Base-by-base conservation (phyloP, 108 stramenopile species). In the Aurantiochytrium sp. region DNA sequence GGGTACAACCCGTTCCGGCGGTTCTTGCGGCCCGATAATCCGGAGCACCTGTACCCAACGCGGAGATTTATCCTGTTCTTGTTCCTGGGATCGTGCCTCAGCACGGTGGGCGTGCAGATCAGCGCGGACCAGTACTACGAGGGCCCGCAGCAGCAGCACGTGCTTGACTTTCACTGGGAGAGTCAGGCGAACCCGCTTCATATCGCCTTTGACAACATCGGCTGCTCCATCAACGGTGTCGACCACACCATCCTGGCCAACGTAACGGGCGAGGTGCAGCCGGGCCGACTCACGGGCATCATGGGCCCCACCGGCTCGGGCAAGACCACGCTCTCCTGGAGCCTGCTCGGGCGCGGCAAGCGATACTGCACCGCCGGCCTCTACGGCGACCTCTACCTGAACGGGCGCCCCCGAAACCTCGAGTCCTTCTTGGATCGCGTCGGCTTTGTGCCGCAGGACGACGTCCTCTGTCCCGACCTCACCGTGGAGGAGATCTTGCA, bases 361-460 rank as follows among this genome's bases (percentile, higher is more conserved):
- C 39, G 73, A 24, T 48, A 81, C 45, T 81, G 73, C 45, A 65
- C 59, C 34, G 73, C 19, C 39, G 73, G 73, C 21, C 21, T 24
- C 2, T 27, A 48, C 45, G 73, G 73, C 2, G 27, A 48, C 42
- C n/a, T 81, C 8, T 81, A 48, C 45, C 24, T 81, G 45, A 81
- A 81, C 2, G 73, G 73, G 12, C 73, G 73, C 24, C 73, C 42
- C 50, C 73, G 73, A 1, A 48, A 81, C 45, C 39, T 81, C 8
- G 73, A 81, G 24, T 22, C 73, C 19, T 81, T 81, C 24, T 12
- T 81, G 17, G 73, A 81, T 30, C 73, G 73, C 73, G 73, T 88
- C 45, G 88, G 88, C 37, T 90, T 90, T 52, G 92, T 92, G 52
- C 92, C 92, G 4, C 92, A 92, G 55, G 92, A 92, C 17, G 92